Conservation (phyloP, 2,329 filamentous ascomycete genomes). For the Paecilomyces sp. region DNA sequence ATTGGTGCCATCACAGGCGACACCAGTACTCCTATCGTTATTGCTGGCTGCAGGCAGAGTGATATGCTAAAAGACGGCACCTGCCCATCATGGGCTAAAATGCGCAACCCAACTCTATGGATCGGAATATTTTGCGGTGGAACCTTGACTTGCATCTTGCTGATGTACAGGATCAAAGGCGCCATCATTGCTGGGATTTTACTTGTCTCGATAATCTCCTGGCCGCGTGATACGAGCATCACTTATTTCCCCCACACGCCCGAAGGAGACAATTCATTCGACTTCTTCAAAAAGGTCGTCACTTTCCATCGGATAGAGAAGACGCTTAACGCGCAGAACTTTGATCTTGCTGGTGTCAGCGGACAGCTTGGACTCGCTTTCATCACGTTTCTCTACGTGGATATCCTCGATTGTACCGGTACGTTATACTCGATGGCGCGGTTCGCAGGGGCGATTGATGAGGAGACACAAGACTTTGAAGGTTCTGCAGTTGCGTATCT, state of each 20-base stretch:
- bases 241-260: slow-evolving; percentile 73
- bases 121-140: slow-evolving; percentile 82
- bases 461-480: slow-evolving; percentile 79
- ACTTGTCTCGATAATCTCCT: slow-evolving; percentile 80
- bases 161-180: slow-evolving; percentile 81
- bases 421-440: slow-evolving; percentile 86
- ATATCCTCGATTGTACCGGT: slow-evolving; percentile 80
- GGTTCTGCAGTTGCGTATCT: slow-evolving; percentile 77
- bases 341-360: slow-evolving; percentile 61
- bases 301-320: slow-evolving; percentile 71
- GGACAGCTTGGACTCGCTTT: slow-evolving; percentile 76
- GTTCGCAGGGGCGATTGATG: slow-evolving; percentile 73
- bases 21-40: slow-evolving; percentile 60
- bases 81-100: slow-evolving; percentile 61
- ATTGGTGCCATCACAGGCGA: slow-evolving; percentile 71
- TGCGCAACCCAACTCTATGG: slow-evolving; percentile 81
- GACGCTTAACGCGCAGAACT: slow-evolving; percentile 65
- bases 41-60: slow-evolving; percentile 61
- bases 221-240: slow-evolving; percentile 68
- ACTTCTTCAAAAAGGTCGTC: slow-evolving; percentile 85
- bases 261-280: slow-evolving; percentile 62
- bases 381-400: slow-evolving; percentile 84
- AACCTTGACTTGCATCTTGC: slow-evolving; percentile 68
- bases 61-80: slow-evolving; percentile 44
- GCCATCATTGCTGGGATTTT: slow-evolving; percentile 78